Base-by-base conservation (phyloP, 1,139 yeast genomes). In the Blastobotrys proliferans region DNA sequence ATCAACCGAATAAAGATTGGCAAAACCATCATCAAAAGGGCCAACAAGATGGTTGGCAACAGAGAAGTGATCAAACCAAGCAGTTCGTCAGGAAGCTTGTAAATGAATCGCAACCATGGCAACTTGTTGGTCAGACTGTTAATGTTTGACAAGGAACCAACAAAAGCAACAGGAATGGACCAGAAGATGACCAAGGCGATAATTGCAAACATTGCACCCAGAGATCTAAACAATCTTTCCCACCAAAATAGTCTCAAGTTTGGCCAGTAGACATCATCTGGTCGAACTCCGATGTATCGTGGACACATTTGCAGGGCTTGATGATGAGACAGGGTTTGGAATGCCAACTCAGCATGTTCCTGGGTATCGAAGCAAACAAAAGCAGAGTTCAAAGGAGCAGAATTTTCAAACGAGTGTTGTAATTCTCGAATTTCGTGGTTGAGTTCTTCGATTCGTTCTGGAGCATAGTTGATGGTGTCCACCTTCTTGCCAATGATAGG, bases 101-200 rank as follows among this genome's bases (percentile, higher is more conserved):
- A 65, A 54, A 92, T 76, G 63, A 85, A 90, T 22, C 68, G 61
- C 55, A 90, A 74, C 72, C 83, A 88, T 17, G 69, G 84, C 39
- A 88, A 72, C 51, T 77, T 79, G 41, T 77, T 70, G 30, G 82
- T 84, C 63, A 88, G 71, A 55, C 73, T 75, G 51, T 83, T 79
- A 55, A 92, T 76, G 66, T 90, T 90, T 18, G 97, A 88, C 52
- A 92, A 76, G 58, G 82, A 72, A 81, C 97, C 97, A 44, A 92
- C 96, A 62, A 87, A 86, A 1, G 97, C 95, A 41, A 90, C 97
- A 14, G 97, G 97, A 56, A 88, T 73, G 47, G 95, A 77, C 97
- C 97, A 92, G 62, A 88, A 83, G 44, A 90, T 74, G 50, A 87
- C 77, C 58, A 83, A 63, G 4, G 62, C 66, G 32, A 70, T 60